phyloP scores from a whole-genome alignment of 73 alveolate species.

The Uronychia binucleata region DNA sequence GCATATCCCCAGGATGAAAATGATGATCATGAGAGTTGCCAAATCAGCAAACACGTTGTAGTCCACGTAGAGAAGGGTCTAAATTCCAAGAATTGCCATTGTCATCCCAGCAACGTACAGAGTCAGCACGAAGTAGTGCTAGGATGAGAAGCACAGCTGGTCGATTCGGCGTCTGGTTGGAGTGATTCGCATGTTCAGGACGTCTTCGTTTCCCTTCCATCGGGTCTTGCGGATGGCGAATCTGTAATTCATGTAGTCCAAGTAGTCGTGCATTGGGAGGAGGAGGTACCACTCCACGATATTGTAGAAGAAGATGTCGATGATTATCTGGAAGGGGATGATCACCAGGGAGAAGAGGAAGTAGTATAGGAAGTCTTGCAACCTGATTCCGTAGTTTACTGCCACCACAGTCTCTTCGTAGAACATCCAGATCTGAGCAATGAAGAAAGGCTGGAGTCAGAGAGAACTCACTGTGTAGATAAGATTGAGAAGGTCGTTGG shows the following conservation, averaged over 20 bases:
- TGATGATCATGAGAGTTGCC: constrained; percentile 69
- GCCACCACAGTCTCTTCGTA: constrained; percentile 81
- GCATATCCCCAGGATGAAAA: constrained; percentile 55
- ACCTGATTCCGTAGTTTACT: constrained; percentile 72
- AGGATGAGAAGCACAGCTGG: constrained; percentile 86
- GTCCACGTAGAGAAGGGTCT: constrained; percentile 65
- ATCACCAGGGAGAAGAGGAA: constrained; percentile 78
- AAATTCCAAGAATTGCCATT: constrained; percentile 69
- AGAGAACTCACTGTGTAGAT: constrained; percentile 28
- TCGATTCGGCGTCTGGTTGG: constrained; percentile 58
- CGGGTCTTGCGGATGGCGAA: constrained; percentile 72
- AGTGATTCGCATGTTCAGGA: constrained; percentile 60
- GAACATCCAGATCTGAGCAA: constrained; percentile 72
- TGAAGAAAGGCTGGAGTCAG: constrained; percentile 53
- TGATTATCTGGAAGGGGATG: constrained; percentile 78
- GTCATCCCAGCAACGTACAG: constrained; percentile 75
- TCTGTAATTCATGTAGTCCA: constrained; percentile 76
- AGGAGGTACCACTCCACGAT: constrained; percentile 70
- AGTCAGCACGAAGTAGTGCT: constrained; percentile 79
- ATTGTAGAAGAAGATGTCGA: constrained; percentile 82
- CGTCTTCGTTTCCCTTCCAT: constrained; percentile 83
- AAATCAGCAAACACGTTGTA: constrained; percentile 82
- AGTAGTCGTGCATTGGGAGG: constrained; percentile 83
- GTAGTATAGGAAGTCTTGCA: constrained; percentile 72
- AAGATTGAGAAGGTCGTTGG: constrained; percentile 56